Evolutionary conservation across 768 basidiomycete genomes (phyloP).

Genomic region (Pholiota molesta): DNA sequence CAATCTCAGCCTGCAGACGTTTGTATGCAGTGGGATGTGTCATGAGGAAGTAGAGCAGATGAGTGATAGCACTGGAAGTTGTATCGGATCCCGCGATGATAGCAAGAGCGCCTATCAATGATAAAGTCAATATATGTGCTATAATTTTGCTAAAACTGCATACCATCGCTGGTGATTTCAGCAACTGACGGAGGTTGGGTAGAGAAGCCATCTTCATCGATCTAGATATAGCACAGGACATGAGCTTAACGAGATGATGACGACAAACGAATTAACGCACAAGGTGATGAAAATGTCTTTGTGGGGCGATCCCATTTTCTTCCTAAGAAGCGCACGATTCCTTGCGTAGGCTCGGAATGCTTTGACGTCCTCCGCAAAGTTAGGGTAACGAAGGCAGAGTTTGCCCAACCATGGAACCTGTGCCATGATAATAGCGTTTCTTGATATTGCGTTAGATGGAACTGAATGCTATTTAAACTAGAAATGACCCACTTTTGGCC

Average conservation of each 20-base stretch:
- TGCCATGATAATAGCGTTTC: conserved; percentile 43
- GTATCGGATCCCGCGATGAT: conserved; percentile 37
- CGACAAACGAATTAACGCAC: conserved; percentile 15
- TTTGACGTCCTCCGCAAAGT: conserved; percentile 22
- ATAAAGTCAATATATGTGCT: background rate
- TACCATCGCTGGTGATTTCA: conserved; percentile 42
- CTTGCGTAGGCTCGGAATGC: conserved; percentile 28
- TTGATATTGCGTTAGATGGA: conserved; percentile 10
- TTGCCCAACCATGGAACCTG: conserved; percentile 29
- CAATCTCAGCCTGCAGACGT: conserved; percentile 32
- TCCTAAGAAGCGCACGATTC: conserved; percentile 22
- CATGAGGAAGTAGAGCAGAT: conserved; percentile 32
- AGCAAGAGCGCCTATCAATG: conserved; percentile 20
- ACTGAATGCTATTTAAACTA: background rate
- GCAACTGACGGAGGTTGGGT: conserved; percentile 31
- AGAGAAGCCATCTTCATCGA: conserved; percentile 43
- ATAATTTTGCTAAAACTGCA: background rate
- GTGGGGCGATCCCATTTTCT: conserved; percentile 30
- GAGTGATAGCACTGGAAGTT: conserved; percentile 28
- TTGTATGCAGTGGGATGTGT: conserved; percentile 25
- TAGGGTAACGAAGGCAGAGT: conserved; percentile 20
- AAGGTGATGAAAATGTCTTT: conserved; percentile 34
- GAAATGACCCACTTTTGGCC: conserved; percentile 27
- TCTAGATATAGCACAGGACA: conserved; percentile 24
- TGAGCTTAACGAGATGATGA: no score